phyloP scores from a whole-genome alignment of 345 rosid genomes.

The Trapa incisa region DNA sequence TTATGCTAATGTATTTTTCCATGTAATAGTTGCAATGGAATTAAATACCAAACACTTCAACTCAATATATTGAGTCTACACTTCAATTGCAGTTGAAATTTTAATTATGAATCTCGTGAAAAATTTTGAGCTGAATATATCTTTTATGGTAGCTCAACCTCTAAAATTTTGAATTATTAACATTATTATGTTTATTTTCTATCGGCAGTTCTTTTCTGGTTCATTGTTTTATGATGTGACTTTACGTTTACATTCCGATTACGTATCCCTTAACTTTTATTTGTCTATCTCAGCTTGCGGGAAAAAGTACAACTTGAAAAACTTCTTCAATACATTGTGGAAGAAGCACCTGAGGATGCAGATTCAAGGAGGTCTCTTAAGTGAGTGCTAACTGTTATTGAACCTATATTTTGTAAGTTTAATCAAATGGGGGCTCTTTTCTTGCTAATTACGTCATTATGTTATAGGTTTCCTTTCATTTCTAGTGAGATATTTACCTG shows the following conservation, averaged over 20 bases:
- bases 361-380: conserved; percentile 64
- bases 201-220: background rate
- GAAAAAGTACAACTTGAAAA: conserved; percentile 72
- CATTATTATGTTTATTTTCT: background rate
- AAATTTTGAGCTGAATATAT: background rate
- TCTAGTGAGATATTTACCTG: conserved; percentile 91
- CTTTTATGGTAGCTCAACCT: background rate
- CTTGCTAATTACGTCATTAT: background rate
- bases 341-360: conserved; percentile 60
- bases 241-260: background rate
- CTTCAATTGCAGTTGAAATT: background rate
- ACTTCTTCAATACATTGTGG: conserved; percentile 64
- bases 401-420: background rate
- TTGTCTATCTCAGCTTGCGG: conserved; percentile 37
- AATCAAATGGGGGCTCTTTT: conserved; percentile 1
- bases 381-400: conserved; percentile 22
- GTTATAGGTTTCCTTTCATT: conserved; percentile 70
- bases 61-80: background rate
- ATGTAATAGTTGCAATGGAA: background rate
- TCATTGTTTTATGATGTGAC: background rate
- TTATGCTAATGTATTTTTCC: background rate
- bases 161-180: background rate
- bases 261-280: background rate
- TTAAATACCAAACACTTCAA: background rate
- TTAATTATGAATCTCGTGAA: background rate